Base-by-base conservation (phyloP, 140 eudicot species). In the Ambrosia hybrid region DNA sequence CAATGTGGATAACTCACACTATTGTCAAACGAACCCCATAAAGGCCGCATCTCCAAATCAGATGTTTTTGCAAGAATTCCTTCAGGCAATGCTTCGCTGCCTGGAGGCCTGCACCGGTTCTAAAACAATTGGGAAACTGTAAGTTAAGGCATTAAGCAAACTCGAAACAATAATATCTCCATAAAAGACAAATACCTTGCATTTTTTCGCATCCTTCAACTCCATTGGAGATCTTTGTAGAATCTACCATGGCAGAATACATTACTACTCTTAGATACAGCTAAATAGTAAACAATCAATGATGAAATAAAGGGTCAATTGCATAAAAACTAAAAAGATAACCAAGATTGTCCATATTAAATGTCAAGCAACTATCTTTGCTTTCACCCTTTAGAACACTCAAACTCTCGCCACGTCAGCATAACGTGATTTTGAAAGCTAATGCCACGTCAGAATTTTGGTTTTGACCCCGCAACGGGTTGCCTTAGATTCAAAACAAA, bases 31-130 rank as follows among this genome's bases (percentile, higher is more conserved):
- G 82, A 68, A 39, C 96, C 96, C 90, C 91, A 89, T 64, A 92
- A 78, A 39, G 95, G 95, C 45, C 82, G 91, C 95, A 92, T 85
- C 67, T 80, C 79, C 86, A 92, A 77, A 85, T 92, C 84, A 39
- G 98, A 87, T 12, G 95, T 79, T 85, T 76, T 61, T 36, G 79
- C 83, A 82, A 92, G 65, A 74, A 92, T 92, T 71, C 95, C 98
- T 79, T 85, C 79, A 0, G 98, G 98, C 77, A 85, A 83, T 71
- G 80, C 79, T 67, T 87, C 88, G 71, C 81, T 89, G 14, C 98
- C 96, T 13, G 69, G 66, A 71, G 90, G 85, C 80, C 87, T 83
- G 69, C 95, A 92, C 30, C 48, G 83, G 55, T 73, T 85, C 98
- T 92, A 78, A 70, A 63, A 68, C 16, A 70, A 61, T 30, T 39